A percentile compares a stretch with the other conserved stretches of the same genome.
phyloP scores from a whole-genome alignment of 2,329 filamentous ascomycete species.

The Calonectria honghensis region DNA sequence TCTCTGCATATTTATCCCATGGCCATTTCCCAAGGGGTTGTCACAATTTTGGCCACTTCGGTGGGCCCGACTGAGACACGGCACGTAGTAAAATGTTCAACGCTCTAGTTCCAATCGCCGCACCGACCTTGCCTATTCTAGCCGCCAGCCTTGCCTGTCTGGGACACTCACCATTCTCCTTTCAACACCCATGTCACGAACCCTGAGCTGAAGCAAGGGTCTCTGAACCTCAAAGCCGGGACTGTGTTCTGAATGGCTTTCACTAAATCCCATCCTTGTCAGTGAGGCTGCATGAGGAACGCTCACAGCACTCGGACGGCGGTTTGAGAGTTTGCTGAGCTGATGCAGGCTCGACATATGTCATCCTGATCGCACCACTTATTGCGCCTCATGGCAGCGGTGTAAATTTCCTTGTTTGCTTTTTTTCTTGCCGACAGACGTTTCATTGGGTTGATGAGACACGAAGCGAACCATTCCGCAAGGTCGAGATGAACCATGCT shows the following conservation, averaged over 20 bases:
- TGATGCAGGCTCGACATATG: not conserved
- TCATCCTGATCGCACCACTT: not conserved
- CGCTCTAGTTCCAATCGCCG: not conserved
- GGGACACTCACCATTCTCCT: not conserved
- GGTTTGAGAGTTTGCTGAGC: not conserved
- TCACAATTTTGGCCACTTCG: not conserved
- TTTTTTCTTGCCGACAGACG: not conserved
- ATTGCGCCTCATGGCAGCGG: not conserved
- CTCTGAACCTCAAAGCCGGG: not conserved
- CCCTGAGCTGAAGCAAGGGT: not conserved
- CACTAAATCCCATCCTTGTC: not conserved
- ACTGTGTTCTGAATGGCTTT: not conserved
- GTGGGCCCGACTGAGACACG: not conserved
- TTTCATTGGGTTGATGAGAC: not conserved
- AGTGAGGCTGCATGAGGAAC: not conserved
- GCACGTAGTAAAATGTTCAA: not conserved
- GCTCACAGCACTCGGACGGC: not conserved
- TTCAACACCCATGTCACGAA: not conserved
- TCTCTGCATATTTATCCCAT: not conserved
- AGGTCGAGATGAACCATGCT: not conserved
- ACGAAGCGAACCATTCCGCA: not conserved
- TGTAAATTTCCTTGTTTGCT: not conserved
- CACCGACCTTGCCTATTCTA: not conserved
- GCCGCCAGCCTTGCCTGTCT: not conserved
- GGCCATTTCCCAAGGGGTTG: not conserved